Conservation (phyloP, 208 protist genomes). For the Borovskyia barvae region DNA sequence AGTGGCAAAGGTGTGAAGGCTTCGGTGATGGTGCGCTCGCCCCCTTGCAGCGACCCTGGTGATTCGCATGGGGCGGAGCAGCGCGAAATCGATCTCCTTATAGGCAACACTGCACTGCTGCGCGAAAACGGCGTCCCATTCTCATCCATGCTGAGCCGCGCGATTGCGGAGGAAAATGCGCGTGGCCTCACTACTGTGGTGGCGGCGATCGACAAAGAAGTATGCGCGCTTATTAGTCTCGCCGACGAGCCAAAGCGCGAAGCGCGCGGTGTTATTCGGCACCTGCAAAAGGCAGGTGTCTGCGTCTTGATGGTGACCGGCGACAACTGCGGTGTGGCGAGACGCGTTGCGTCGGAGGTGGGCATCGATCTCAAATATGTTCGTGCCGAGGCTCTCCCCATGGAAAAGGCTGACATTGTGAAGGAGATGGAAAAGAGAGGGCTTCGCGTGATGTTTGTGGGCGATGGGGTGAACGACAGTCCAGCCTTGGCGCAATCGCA, state of each 20-base stretch:
- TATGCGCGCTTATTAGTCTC: slow-evolving; percentile 61
- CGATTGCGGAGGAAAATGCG: slow-evolving; percentile 28
- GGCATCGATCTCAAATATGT: slow-evolving; percentile 77
- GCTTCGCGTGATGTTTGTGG: slow-evolving; percentile 74
- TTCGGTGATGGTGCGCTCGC: slow-evolving; percentile 16
- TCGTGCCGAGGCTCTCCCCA: slow-evolving; percentile 77
- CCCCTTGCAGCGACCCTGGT: not conserved
- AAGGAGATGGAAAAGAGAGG: slow-evolving; percentile 56
- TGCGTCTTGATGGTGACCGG: slow-evolving; percentile 82
- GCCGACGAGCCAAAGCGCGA: slow-evolving; percentile 88
- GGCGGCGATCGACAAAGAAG: slow-evolving; percentile 62
- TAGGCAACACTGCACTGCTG: slow-evolving; percentile 79
- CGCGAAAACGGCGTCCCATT: slow-evolving; percentile 29
- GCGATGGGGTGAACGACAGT: slow-evolving; percentile 92
- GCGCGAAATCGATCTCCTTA: slow-evolving; percentile 42
- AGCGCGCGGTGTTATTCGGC: slow-evolving; percentile 59
- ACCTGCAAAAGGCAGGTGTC: slow-evolving; percentile 49
- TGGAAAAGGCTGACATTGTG: slow-evolving; percentile 82
- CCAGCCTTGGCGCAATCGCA: slow-evolving; percentile 83
- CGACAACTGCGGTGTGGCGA: slow-evolving; percentile 72
- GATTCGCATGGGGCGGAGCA: not conserved
- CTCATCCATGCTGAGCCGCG: slow-evolving; percentile 11
- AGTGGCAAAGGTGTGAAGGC: slow-evolving; percentile 58
- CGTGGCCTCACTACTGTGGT: slow-evolving; percentile 71
- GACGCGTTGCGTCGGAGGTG: slow-evolving; percentile 52